These are phyloP conservation scores for Lumnitzera littorea DNA, from an alignment of 345 rosid species.

Conservation along the genomic window DNA sequence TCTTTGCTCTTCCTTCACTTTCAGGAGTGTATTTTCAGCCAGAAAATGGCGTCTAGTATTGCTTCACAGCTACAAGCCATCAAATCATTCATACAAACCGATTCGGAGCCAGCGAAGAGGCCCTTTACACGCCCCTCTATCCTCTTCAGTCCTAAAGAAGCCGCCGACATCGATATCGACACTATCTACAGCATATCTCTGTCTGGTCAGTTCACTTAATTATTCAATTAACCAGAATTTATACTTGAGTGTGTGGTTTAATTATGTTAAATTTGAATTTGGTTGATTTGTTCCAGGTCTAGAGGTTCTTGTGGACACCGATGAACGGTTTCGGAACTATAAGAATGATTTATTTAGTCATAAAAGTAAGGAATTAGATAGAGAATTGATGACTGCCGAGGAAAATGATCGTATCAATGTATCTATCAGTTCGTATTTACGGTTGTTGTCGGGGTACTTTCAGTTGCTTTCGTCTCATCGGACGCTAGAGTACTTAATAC, in stretches of 20 bases:
- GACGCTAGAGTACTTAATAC: constrained; percentile 87
- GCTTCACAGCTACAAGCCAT: constrained; percentile 63
- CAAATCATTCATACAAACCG: constrained; percentile 40
- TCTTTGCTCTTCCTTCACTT: too few relatives aligned
- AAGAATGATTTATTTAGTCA: constrained; percentile 60
- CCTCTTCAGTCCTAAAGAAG: constrained; percentile 47
- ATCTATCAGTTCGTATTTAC: constrained; percentile 49
- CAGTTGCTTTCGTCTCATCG: constrained; percentile 50
- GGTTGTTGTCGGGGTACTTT: constrained; percentile 64
- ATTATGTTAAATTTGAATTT: constrained; percentile 1
- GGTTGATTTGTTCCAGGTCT: constrained; percentile 47
- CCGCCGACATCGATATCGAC: constrained; percentile 73
- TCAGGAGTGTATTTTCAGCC: too few relatives aligned
- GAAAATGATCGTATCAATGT: constrained; percentile 56
- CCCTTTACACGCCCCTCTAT: constrained; percentile 59
- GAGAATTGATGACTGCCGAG: constrained; percentile 56
- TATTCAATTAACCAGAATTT: neutral
- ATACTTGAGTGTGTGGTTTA: neutral
- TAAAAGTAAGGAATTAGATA: constrained; percentile 68
- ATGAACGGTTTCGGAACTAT: constrained; percentile 64
- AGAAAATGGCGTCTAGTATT: constrained; percentile 46
- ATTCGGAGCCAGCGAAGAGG: constrained; percentile 42
- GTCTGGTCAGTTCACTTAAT: constrained; percentile 29
- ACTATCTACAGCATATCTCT: constrained; percentile 47
- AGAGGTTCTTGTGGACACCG: constrained; percentile 49